Base-by-base conservation (phyloP, 2,329 filamentous ascomycete species). In the Diatrype stigma region DNA sequence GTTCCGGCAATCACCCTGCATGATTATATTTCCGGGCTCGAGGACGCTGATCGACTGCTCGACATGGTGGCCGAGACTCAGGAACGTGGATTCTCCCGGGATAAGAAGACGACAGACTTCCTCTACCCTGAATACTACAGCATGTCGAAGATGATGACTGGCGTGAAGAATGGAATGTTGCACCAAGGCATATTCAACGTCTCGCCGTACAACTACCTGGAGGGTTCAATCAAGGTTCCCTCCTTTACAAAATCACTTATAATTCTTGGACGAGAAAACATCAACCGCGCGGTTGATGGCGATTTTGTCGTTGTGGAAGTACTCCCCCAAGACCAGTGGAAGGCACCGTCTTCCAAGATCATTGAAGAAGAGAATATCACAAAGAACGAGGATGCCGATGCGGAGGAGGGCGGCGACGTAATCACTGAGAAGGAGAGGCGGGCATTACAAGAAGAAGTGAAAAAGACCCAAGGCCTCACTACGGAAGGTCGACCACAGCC, bases 151-250 rank as follows among this genome's bases (percentile, higher is more conserved):
- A 88, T 97, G 82, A 90, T 92, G 81, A 99, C 94, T 5, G 93
- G 92, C 1, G 80, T 96, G 50, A 95, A 95, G 73, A 85, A 84
- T 47, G 91, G 92, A 4, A 84, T 90, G 49, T 75, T 99, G 61
- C 94, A 99, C 67, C 93, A 99, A 71, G 94, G 94, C 6, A 86
- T 89, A 22, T 99, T 96, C 75, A 96, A 92, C 64, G 90, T 97
- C 26, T 97, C 94, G 7, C 90, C 90, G 1, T 99, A 97, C 77
- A 99, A 99, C 73, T 99, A 97, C 62, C 78, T 99, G 11, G 94
- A 99, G 69, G 94, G 90, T 2, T 91, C 90, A 1, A 88, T 97
- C 55, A 87, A 93, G 61, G 91, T 96, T 1, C 84, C 92, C 1
- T 84, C 92, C 4, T 99, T 99, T 63, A 87, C 94, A 53, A 95